phyloP scores from a whole-genome alignment of 139 green algal species.

The Micractinium conductrix region DNA sequence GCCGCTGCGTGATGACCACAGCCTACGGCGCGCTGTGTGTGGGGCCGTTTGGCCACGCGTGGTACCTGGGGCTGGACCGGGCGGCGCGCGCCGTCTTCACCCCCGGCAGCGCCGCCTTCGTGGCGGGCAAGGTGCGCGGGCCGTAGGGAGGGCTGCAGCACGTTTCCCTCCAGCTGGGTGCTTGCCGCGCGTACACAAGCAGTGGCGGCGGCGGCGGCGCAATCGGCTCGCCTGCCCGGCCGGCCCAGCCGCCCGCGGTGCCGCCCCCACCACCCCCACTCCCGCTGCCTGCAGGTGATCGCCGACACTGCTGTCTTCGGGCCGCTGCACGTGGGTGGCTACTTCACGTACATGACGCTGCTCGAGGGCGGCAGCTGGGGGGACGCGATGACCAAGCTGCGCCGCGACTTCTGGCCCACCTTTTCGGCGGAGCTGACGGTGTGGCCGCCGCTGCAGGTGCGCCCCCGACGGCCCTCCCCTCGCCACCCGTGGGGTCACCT shows the following conservation, averaged over 20 bases:
- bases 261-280: no score
- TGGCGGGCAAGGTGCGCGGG: slow-evolving; percentile 24
- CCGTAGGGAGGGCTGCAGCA: background rate
- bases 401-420: slow-evolving; percentile 45
- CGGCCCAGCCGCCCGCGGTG: no score
- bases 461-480: background rate
- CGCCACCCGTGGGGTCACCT: no score
- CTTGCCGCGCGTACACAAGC: no score
- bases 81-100: background rate
- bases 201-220: no score
- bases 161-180: no score
- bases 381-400: slow-evolving; percentile 34
- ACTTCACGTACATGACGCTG: slow-evolving; percentile 34
- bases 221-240: no score
- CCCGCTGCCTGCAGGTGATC: slow-evolving; percentile 41
- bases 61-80: slow-evolving; percentile 42
- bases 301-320: slow-evolving; percentile 44
- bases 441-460: slow-evolving; percentile 42
- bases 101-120: slow-evolving; percentile 26
- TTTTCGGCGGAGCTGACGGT: slow-evolving; percentile 37
- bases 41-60: slow-evolving; percentile 40
- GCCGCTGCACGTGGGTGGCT: slow-evolving; percentile 38
- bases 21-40: slow-evolving; percentile 37
- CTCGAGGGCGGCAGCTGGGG: slow-evolving; percentile 29
- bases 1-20: slow-evolving; percentile 8